A percentile compares a stretch with the other conserved stretches of the same genome.
These are phyloP conservation scores for Millerozyma acaciae DNA, from an alignment of 805 yeast genomes.

Conservation along the genomic window DNA sequence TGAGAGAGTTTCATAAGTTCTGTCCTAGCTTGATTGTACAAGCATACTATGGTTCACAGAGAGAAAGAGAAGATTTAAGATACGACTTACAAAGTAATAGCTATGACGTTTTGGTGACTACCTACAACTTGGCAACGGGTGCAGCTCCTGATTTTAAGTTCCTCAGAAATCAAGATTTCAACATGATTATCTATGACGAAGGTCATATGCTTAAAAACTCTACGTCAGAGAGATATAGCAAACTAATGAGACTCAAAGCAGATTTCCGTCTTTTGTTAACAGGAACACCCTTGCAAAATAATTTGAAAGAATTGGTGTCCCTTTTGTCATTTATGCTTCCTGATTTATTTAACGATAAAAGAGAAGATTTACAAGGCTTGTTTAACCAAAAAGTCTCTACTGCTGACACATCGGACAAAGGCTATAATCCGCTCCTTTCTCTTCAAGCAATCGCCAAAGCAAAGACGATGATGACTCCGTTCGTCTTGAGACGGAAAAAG, in stretches of 20 bases:
- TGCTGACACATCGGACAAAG: constrained; percentile 38
- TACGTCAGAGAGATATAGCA: constrained; percentile 77
- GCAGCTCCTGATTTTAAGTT: constrained; percentile 77
- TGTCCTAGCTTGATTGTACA: constrained; percentile 79
- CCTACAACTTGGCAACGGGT: constrained; percentile 89
- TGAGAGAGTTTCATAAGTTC: constrained; percentile 87
- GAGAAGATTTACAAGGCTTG: constrained; percentile 74
- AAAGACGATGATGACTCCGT: constrained; percentile 97
- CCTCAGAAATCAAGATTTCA: constrained; percentile 68
- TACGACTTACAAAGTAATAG: constrained; percentile 55
- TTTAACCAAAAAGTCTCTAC: constrained; percentile 87
- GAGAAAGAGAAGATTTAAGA: constrained; percentile 81
- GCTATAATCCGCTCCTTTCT: constrained; percentile 76
- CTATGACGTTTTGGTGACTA: constrained; percentile 89
- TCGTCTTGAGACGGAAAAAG: constrained; percentile 87
- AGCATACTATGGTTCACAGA: constrained; percentile 89
- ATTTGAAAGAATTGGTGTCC: constrained; percentile 84
- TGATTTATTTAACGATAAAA: constrained; percentile 68
- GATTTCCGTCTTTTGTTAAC: constrained; percentile 84
- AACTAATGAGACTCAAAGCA: constrained; percentile 79
- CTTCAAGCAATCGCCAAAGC: constrained; percentile 92
- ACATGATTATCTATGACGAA: constrained; percentile 91
- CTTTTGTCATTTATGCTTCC: constrained; percentile 90
- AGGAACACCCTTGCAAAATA: constrained; percentile 96
- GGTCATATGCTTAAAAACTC: constrained; percentile 97